These are phyloP conservation scores for Tardiomyces depauwii DNA, from an alignment of 1,139 yeast genomes.

Conservation along the genomic window DNA sequence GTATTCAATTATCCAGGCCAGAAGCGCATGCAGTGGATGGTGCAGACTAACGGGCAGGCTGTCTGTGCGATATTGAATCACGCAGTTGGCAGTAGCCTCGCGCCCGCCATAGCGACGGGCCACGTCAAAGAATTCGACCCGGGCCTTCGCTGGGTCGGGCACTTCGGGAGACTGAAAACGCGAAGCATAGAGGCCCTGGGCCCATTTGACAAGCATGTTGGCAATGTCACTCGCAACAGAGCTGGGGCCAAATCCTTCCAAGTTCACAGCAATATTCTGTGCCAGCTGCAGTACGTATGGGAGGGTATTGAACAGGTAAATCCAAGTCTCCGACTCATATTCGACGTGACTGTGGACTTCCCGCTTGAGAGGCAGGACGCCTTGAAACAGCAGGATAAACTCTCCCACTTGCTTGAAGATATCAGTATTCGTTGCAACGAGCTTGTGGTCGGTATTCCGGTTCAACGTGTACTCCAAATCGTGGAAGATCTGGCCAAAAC, in stretches of 20 bases:
- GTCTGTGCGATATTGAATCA: constrained; percentile 11
- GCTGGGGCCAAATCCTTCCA: not conserved
- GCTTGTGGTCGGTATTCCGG: constrained; percentile 46
- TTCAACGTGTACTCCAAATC: constrained; percentile 73
- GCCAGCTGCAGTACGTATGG: constrained; percentile 31
- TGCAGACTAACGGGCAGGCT: constrained; percentile 53
- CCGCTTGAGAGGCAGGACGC: constrained; percentile 62
- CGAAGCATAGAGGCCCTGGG: constrained; percentile 16
- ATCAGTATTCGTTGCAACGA: constrained; percentile 21
- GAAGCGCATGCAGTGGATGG: constrained; percentile 69
- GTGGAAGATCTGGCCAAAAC: constrained; percentile 77
- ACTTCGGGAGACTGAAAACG: constrained; percentile 17
- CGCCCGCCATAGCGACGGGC: not conserved
- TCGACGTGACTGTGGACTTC: constrained; percentile 81
- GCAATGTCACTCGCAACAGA: constrained; percentile 8
- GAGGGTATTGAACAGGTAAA: constrained; percentile 68
- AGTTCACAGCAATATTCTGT: constrained; percentile 9
- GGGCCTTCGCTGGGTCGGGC: not conserved
- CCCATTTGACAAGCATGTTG: constrained; percentile 20
- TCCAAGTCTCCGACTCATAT: constrained; percentile 80
- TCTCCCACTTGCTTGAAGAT: constrained; percentile 44
- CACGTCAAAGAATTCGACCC: not conserved
- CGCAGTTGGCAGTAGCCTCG: not conserved
- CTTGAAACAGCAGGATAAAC: constrained; percentile 63
- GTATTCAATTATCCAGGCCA: constrained; percentile 60